A percentile compares a stretch with the other conserved stretches of the same genome.
These are phyloP conservation scores for Pichia sp. DNA, from an alignment of 1,139 yeast genomes.

Conservation along the genomic window DNA sequence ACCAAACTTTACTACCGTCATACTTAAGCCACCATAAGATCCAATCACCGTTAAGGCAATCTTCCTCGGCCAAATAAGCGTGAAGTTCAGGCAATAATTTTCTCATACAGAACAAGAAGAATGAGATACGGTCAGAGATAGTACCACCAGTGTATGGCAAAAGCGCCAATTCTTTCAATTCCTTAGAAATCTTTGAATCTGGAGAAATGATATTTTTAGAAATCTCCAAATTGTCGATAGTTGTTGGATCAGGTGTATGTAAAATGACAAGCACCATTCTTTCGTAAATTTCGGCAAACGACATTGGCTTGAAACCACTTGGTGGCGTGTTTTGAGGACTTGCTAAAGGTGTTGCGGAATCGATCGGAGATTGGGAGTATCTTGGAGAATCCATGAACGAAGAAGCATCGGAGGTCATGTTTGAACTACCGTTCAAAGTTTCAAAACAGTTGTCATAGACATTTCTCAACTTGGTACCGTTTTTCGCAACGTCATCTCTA, in stretches of 20 bases:
- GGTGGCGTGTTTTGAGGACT: constrained; percentile 20
- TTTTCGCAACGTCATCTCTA: constrained; percentile 35
- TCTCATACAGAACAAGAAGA: constrained; percentile 66
- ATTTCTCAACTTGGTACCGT: constrained; percentile 38
- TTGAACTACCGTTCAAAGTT: constrained; percentile 23
- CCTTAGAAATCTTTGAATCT: constrained; percentile 5
- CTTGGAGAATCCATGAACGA: constrained; percentile 21
- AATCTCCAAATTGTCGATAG: constrained; percentile 4
- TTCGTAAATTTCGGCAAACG: constrained; percentile 72
- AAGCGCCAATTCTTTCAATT: constrained; percentile 14
- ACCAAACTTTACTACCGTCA: constrained; percentile 88
- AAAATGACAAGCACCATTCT: constrained; percentile 71
- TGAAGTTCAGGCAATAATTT: constrained; percentile 74
- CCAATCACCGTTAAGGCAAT: constrained; percentile 86
- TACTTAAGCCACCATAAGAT: constrained; percentile 93
- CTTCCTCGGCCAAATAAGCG: constrained; percentile 78
- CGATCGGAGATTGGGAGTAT: constrained; percentile 23
- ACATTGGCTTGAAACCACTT: constrained; percentile 35
- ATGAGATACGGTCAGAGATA: constrained; percentile 65
- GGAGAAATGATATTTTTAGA: background rate
- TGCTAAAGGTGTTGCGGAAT: constrained; percentile 19
- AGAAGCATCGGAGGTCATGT: constrained; percentile 13
- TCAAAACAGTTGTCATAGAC: constrained; percentile 47
- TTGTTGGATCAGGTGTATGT: constrained; percentile 59
- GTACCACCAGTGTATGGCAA: constrained; percentile 51